Evolutionary conservation across 164 flowering plant species (phyloP), one percentile per base, ranked within the genome.

Genomic region (Pachysandra terminalis): DNA sequence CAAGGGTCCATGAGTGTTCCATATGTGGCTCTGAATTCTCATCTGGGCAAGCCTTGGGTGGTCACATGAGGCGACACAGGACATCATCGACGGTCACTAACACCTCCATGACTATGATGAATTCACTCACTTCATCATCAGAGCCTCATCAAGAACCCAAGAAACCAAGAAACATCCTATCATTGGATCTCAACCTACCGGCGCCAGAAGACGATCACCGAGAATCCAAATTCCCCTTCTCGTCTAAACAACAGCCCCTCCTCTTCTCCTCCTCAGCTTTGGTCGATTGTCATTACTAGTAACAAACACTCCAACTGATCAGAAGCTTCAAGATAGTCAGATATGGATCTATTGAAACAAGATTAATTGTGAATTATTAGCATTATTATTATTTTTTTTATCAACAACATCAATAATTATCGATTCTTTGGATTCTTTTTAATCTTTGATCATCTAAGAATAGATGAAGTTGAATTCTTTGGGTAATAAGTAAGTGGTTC

Each of bases 21-120:
- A 75, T 89, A 21, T 91, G 97, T 56, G 95, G 97, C 0, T 84
- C 93, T 0, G 93, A 89, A 79, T 91, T 91, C 74, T 75, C 89
- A 1, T 87, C 94, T 0, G 97, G 97, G 0, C 97, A 91, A 61
- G 97, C 94, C 7, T 70, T 91, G 22, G 97, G 97, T 0, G 97
- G 94, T 10, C 97, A 91, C 70, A 91, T 89, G 97, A 79, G 95
- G 68, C 73, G 94, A 51, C 97, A 91, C 68, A 62, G 91, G 24
- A 66, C 74, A 7, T 41, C 74, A 7, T 41, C 71, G 9, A n/a
- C 61, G 15, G 10, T 64, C 19, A 26, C 73, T 53, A 67, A 17
- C 35, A 68, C 82, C 0, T 24, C 72, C 26, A 61, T 78, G 57
- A 63, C 81, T 3, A 19, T 74, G 19, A 70, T 64, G 73, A 56